Conservation (phyloP, 2,329 filamentous ascomycete species). For the Raffaelea albimanens region DNA sequence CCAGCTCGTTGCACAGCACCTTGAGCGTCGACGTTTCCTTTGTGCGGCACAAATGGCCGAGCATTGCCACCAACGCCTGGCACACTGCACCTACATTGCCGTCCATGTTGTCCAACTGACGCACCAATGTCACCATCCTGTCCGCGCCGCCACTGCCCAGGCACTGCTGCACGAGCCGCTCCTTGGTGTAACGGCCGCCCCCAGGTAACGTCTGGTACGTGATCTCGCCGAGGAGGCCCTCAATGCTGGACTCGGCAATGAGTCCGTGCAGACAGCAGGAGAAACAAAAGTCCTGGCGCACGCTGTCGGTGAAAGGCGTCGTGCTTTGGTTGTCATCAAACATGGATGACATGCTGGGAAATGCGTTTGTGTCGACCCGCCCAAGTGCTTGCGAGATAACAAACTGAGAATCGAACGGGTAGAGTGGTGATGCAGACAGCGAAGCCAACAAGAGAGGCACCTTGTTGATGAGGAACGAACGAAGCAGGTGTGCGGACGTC, state of each 20-base stretch:
- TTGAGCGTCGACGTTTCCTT: slow-evolving; percentile 78
- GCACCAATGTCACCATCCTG: slow-evolving; percentile 54
- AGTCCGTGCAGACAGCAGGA: slow-evolving; percentile 81
- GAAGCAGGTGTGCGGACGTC: slow-evolving; percentile 60
- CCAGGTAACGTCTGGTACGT: slow-evolving; percentile 71
- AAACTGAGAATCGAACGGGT: slow-evolving; percentile 64
- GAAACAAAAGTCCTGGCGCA: slow-evolving; percentile 70
- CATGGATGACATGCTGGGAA: slow-evolving; percentile 49
- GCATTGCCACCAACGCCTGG: slow-evolving; percentile 63
- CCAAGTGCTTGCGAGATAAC: slow-evolving; percentile 62
- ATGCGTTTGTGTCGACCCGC: slow-evolving; percentile 74
- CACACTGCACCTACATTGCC: slow-evolving; percentile 84
- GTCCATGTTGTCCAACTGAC: slow-evolving; percentile 80
- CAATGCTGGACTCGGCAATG: slow-evolving; percentile 69
- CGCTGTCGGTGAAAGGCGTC: slow-evolving; percentile 48
- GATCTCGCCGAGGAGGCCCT: slow-evolving; percentile 73
- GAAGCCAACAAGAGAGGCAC: slow-evolving; percentile 44
- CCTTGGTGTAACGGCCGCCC: slow-evolving; percentile 66
- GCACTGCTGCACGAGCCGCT: slow-evolving; percentile 70
- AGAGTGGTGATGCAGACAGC: slow-evolving; percentile 48
- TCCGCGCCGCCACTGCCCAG: slow-evolving; percentile 39
- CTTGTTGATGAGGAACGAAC: slow-evolving; percentile 75
- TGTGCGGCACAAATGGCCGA: slow-evolving; percentile 58
- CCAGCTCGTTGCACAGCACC: slow-evolving; percentile 61
- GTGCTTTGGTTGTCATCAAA: slow-evolving; percentile 49